Percentiles rank a stretch among this genome's conserved stretches.
Conservation (phyloP, 352 stramenopile species). For the Phytophthora tubulina region DNA sequence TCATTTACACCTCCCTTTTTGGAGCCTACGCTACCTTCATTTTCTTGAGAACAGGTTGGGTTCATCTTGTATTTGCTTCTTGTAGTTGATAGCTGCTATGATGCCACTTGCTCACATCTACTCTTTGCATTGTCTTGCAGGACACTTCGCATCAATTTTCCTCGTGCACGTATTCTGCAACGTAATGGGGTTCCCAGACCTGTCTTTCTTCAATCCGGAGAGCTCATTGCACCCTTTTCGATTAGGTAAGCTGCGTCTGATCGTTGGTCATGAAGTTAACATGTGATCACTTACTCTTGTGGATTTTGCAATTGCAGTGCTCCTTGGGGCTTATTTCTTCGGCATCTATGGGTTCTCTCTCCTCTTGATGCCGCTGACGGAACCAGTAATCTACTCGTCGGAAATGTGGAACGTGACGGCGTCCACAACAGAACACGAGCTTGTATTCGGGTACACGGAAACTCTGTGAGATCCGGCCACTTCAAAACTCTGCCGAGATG, state of each 20-base stretch:
- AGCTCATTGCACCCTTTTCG: constrained; percentile 80
- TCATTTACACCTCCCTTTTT: constrained; percentile 97
- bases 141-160: constrained; percentile 90
- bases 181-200: constrained; percentile 94
- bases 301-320: constrained; percentile 48
- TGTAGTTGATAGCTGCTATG: neutral
- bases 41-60: constrained; percentile 90
- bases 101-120: neutral
- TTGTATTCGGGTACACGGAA: constrained; percentile 55
- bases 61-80: neutral
- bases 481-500: constrained; percentile 14
- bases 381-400: constrained; percentile 83
- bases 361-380: constrained; percentile 79
- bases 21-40: constrained; percentile 95
- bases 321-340: constrained; percentile 83
- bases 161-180: constrained; percentile 96
- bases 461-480: constrained; percentile 38
- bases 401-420: constrained; percentile 86
- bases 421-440: constrained; percentile 50
- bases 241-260: constrained; percentile 55
- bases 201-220: constrained; percentile 85
- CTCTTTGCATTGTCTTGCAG: constrained; percentile 41
- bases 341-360: constrained; percentile 85
- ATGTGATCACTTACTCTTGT: constrained; percentile 12
- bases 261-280: neutral